Conservation (phyloP, 78 protist genomes). For the Chrysochromulina parva region DNA sequence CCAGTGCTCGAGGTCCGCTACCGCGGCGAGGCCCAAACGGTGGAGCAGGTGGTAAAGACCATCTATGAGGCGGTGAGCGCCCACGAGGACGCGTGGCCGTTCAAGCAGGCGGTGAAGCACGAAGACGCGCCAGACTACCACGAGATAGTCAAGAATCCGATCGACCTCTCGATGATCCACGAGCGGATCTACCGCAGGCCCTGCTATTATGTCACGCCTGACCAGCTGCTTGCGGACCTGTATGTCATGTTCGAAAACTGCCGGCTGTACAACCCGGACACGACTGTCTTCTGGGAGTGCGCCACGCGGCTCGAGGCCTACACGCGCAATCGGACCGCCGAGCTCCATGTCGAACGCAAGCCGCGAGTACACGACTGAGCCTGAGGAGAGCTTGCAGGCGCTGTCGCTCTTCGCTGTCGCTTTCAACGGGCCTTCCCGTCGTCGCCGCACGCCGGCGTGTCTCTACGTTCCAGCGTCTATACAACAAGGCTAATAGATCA, state of each 20-base stretch:
- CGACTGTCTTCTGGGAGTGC: neutral
- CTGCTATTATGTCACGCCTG: neutral
- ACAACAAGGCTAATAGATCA: too few species aligned
- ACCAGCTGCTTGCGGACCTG: conserved; percentile 35
- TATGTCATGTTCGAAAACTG: conserved; percentile 43
- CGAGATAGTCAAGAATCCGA: conserved; percentile 50
- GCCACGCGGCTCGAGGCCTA: conserved; percentile 7
- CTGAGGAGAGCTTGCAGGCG: too few species aligned
- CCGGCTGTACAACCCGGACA: conserved; percentile 28
- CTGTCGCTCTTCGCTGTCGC: too few species aligned
- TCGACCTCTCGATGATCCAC: conserved; percentile 35
- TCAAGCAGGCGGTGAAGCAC: conserved; percentile 18
- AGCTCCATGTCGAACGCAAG: neutral
- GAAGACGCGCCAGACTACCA: conserved; percentile 48
- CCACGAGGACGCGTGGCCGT: conserved; percentile 54
- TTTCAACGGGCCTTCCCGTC: too few species aligned
- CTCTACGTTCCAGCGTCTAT: too few species aligned
- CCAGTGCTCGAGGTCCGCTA: neutral
- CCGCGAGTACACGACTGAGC: too few species aligned
- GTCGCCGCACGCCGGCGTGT: too few species aligned
- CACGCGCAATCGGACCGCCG: neutral
- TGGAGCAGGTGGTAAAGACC: neutral
- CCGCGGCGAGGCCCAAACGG: neutral
- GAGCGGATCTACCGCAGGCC: neutral
- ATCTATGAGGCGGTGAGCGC: neutral